These are phyloP conservation scores for Ophiosphaerella herpotricha DNA, from an alignment of 2,329 filamentous ascomycete genomes.

Conservation along the genomic window DNA sequence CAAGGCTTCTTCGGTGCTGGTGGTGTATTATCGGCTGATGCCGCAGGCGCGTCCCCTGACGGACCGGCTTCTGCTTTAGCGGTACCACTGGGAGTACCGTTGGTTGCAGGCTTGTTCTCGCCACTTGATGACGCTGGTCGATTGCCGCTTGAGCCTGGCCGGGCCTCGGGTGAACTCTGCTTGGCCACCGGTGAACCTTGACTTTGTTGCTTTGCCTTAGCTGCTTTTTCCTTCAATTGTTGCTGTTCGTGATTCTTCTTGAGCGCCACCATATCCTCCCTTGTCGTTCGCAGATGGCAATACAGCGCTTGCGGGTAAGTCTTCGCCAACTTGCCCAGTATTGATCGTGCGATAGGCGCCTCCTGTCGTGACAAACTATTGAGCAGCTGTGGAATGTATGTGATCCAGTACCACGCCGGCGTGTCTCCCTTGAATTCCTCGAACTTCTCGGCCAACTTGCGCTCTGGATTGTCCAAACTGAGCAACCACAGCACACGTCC, in stretches of 20 bases:
- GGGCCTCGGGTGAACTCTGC: slow-evolving; percentile 42
- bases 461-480: slow-evolving; percentile 87
- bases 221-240: slow-evolving; percentile 60
- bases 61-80: slow-evolving; percentile 46
- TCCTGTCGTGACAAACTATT: slow-evolving; percentile 91
- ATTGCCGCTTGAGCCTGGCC: slow-evolving; percentile 38
- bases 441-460: slow-evolving; percentile 81
- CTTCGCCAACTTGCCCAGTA: slow-evolving; percentile 92
- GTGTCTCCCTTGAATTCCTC: slow-evolving; percentile 97
- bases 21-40: slow-evolving; percentile 24
- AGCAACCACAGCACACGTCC: slow-evolving; percentile 94
- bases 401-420: slow-evolving; percentile 99
- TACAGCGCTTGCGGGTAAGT: slow-evolving; percentile 93
- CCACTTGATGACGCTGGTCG: slow-evolving; percentile 40
- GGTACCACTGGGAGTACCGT: slow-evolving; percentile 45
- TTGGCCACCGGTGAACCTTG: slow-evolving; percentile 45
- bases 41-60: slow-evolving; percentile 39
- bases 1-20: slow-evolving; percentile 73
- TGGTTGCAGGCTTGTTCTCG: slow-evolving; percentile 59
- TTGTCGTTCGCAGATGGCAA: slow-evolving; percentile 89
- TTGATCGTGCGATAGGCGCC: slow-evolving; percentile 80
- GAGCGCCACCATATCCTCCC: slow-evolving; percentile 91
- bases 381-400: slow-evolving; percentile 94
- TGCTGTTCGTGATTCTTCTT: slow-evolving; percentile 80
- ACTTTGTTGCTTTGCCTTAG: slow-evolving; percentile 64